phyloP scores from a whole-genome alignment of 306 rosid genomes.

The Neltuma alba region DNA sequence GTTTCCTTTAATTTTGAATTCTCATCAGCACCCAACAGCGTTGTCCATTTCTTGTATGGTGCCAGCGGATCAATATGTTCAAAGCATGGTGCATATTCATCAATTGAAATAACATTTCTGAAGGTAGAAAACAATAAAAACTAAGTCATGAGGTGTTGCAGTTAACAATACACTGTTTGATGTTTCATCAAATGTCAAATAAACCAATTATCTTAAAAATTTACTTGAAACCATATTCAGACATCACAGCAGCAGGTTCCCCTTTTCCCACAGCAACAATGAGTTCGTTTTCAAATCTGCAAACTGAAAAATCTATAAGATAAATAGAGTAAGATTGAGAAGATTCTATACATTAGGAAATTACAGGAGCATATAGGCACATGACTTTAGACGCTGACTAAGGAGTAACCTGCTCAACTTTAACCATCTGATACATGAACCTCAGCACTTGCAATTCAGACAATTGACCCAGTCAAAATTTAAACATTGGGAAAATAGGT shows the following conservation, averaged over 20 bases:
- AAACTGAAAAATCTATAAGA: slow-evolving; percentile 23
- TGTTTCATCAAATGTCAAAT: slow-evolving; percentile 3
- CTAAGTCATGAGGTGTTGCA: slow-evolving; percentile 1
- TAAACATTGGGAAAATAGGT: not conserved
- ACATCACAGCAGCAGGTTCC: slow-evolving; percentile 88
- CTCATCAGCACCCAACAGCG: slow-evolving; percentile 41
- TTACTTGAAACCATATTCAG: slow-evolving; percentile 88
- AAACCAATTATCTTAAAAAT: slow-evolving; percentile 34
- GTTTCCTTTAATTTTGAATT: slow-evolving; percentile 38
- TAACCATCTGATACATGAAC: not conserved
- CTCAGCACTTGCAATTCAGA: not conserved
- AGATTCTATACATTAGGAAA: not conserved
- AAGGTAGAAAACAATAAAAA: slow-evolving; percentile 24
- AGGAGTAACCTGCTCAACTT: not conserved
- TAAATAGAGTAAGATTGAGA: not conserved
- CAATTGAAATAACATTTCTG: slow-evolving; percentile 88
- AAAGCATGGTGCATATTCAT: slow-evolving; percentile 78
- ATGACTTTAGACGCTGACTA: not conserved
- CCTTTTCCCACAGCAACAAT: slow-evolving; percentile 93
- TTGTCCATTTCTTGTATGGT: slow-evolving; percentile 79
- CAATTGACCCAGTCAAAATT: slow-evolving; percentile 9
- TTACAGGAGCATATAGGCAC: not conserved
- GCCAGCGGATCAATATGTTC: slow-evolving; percentile 86
- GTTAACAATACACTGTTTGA: slow-evolving; percentile 25
- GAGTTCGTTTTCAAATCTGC: slow-evolving; percentile 76